These are phyloP conservation scores for Cudoniella acicularis DNA, from an alignment of 495 filamentous ascomycete species.

Conservation along the genomic window DNA sequence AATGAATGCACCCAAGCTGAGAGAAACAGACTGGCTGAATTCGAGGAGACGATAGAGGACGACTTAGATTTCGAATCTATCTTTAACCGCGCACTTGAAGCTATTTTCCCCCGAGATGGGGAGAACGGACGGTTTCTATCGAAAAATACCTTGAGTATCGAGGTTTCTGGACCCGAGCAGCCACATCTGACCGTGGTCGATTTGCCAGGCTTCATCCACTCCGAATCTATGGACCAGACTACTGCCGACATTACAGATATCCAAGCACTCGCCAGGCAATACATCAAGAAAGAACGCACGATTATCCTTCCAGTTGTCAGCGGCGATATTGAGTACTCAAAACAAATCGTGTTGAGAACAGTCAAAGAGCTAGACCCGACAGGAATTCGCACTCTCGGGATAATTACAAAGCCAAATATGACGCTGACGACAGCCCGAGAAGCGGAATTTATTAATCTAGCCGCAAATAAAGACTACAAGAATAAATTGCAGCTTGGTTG, in stretches of 20 bases:
- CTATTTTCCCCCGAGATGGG: constrained; percentile 40
- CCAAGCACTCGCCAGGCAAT: constrained; percentile 44
- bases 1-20: not conserved
- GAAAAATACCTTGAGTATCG: constrained; percentile 59
- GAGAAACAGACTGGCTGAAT: not conserved
- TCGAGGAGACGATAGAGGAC: constrained; percentile 17
- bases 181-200: constrained; percentile 62
- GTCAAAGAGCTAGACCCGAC: constrained; percentile 38
- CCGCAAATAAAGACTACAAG: constrained; percentile 53
- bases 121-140: constrained; percentile 46
- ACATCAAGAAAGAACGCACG: constrained; percentile 52
- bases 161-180: constrained; percentile 53
- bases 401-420: constrained; percentile 50
- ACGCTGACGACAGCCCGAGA: constrained; percentile 43
- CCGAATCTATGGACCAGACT: constrained; percentile 37
- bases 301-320: constrained; percentile 59
- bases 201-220: constrained; percentile 55
- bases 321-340: constrained; percentile 45
- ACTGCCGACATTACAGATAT: constrained; percentile 45
- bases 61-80: too few species aligned
- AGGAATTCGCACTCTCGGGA: constrained; percentile 48
- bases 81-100: too few species aligned
- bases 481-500: constrained; percentile 55
- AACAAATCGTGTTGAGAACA: constrained; percentile 45
- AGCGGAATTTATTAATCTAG: constrained; percentile 44